These are phyloP conservation scores for Teratosphaeria gauchensis DNA, from an alignment of 2,329 filamentous ascomycete species.

Conservation along the genomic window DNA sequence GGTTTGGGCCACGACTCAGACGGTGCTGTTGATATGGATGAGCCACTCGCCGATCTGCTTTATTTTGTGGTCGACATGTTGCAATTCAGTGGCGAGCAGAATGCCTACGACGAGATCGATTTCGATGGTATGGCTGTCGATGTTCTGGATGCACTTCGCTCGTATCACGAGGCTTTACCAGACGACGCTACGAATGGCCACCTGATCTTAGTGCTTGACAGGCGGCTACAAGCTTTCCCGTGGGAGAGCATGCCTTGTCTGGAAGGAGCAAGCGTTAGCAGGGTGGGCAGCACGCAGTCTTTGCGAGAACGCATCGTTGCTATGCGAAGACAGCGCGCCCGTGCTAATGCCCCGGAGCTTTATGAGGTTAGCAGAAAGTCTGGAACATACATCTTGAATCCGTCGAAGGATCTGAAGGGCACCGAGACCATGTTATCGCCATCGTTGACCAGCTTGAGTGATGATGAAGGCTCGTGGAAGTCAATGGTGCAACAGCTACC, in stretches of 20 bases:
- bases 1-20: slow-evolving; percentile 60
- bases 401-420: slow-evolving; percentile 68
- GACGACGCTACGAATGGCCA: slow-evolving; percentile 43
- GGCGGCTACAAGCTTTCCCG: slow-evolving; percentile 79
- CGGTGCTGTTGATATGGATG: slow-evolving; percentile 64
- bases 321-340: slow-evolving; percentile 28
- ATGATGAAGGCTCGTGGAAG: slow-evolving; percentile 46
- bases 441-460: slow-evolving; percentile 43
- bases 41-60: slow-evolving; percentile 79
- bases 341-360: slow-evolving; percentile 7
- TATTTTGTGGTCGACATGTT: slow-evolving; percentile 96
- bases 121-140: slow-evolving; percentile 88
- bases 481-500: slow-evolving; percentile 60
- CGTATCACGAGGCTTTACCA: slow-evolving; percentile 52
- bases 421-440: slow-evolving; percentile 69
- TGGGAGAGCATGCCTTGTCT: slow-evolving; percentile 95
- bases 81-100: slow-evolving; percentile 91
- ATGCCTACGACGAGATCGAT: slow-evolving; percentile 96
- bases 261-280: slow-evolving; percentile 66
- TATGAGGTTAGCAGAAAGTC: slow-evolving; percentile 43
- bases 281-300: slow-evolving; percentile 77
- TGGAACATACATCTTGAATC: slow-evolving; percentile 81
- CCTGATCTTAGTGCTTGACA: slow-evolving; percentile 84
- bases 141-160: slow-evolving; percentile 70
- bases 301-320: slow-evolving; percentile 64